A percentile compares a stretch with the other conserved stretches of the same genome.
These are phyloP conservation scores for Inosperma sp. DNA, from an alignment of 768 basidiomycete genomes.

Conservation along the genomic window DNA sequence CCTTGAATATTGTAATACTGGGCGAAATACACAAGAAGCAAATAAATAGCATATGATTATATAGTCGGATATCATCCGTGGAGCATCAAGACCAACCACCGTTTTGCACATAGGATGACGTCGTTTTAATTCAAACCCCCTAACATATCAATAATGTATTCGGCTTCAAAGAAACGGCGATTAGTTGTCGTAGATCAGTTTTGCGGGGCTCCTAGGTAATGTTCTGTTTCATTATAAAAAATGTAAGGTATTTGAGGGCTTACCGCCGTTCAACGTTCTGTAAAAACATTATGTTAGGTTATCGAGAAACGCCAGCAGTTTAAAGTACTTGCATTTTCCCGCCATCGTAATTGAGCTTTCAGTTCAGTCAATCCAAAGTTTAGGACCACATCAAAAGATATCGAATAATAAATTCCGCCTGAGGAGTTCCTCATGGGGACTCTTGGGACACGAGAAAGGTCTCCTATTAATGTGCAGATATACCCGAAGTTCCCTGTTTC, in stretches of 20 bases:
- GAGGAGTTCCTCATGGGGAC: not conserved
- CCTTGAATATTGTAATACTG: not conserved
- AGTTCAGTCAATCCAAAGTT: slow-evolving; percentile 48
- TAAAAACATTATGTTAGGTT: not conserved
- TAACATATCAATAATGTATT: too few relatives aligned
- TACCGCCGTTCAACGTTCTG: not conserved
- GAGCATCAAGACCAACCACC: too few relatives aligned
- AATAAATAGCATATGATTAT: too few relatives aligned
- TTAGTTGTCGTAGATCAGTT: not conserved
- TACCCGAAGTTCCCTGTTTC: not conserved
- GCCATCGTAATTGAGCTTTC: slow-evolving; percentile 43
- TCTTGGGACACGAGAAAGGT: slow-evolving; percentile 9
- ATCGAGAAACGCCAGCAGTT: not conserved
- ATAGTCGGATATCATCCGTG: too few relatives aligned
- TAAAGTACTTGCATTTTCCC: slow-evolving; percentile 19
- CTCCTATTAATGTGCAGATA: slow-evolving; percentile 12
- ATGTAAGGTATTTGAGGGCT: not conserved
- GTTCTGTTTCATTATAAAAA: not conserved
- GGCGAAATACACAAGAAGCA: too few relatives aligned
- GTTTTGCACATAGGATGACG: too few relatives aligned
- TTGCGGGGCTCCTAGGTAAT: not conserved
- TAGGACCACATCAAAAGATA: slow-evolving; percentile 36
- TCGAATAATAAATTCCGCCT: slow-evolving; percentile 18
- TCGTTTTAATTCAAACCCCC: too few relatives aligned
- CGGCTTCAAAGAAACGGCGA: not conserved